Conservation (phyloP, 805 yeast species). For the Ogataea paradorogensis region DNA sequence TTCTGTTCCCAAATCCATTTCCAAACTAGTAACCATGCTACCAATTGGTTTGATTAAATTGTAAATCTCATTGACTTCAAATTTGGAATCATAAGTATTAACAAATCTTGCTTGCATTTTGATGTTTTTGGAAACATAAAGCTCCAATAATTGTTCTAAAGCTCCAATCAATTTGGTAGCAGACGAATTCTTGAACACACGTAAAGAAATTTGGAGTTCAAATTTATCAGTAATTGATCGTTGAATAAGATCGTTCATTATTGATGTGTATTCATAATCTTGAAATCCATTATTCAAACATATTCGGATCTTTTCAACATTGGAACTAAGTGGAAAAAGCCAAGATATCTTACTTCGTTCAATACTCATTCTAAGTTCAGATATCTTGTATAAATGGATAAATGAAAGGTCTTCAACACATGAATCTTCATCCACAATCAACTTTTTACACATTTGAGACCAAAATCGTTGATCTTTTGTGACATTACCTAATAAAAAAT, state of each 20-base stretch:
- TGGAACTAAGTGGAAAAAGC: neutral
- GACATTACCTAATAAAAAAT: neutral
- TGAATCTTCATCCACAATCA: conserved; percentile 1
- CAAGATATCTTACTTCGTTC: neutral
- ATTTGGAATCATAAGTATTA: neutral
- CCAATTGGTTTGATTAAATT: neutral
- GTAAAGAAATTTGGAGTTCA: neutral
- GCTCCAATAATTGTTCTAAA: neutral
- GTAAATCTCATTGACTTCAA: neutral
- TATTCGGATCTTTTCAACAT: neutral
- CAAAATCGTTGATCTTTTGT: neutral
- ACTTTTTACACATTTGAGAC: neutral
- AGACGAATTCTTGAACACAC: neutral
- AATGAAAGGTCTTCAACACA: neutral
- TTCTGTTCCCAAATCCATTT: neutral
- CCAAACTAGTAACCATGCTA: neutral
- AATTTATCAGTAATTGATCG: neutral
- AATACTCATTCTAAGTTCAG: neutral
- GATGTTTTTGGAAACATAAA: neutral
- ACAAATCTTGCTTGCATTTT: neutral
- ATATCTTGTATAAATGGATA: neutral
- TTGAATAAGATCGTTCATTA: neutral
- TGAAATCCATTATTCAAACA: neutral
- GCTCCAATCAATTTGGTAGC: neutral
- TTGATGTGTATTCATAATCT: neutral